Conservation (phyloP, 1,284 basidiomycete genomes). For the Ustilago bromivora region DNA sequence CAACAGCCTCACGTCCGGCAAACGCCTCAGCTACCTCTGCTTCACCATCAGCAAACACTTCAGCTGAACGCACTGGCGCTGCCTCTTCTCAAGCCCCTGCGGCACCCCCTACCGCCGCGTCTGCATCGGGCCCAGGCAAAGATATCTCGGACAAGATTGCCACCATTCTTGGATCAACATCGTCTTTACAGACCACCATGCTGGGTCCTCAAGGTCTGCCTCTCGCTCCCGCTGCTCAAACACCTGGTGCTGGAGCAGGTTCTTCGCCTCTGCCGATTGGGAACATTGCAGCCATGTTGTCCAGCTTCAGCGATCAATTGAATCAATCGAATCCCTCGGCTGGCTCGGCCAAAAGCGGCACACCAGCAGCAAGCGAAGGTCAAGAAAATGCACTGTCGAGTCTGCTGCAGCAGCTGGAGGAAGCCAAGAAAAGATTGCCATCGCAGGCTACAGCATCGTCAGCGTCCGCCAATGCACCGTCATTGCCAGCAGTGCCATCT, state of each 20-base stretch:
- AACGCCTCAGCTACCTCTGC: slow-evolving; percentile 9
- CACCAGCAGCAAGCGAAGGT: slow-evolving; percentile 12
- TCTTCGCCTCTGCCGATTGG: slow-evolving; percentile 26
- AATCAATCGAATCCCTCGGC: neutral
- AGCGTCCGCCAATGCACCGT: slow-evolving; percentile 1
- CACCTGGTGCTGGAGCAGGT: slow-evolving; percentile 3
- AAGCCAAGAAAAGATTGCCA: slow-evolving; percentile 35
- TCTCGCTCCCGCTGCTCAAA: slow-evolving; percentile 35
- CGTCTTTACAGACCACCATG: slow-evolving; percentile 42
- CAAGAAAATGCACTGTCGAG: slow-evolving; percentile 28
- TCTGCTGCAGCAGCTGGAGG: slow-evolving; percentile 44
- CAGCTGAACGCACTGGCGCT: neutral
- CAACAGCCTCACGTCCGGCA: slow-evolving; percentile 13
- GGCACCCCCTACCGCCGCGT: slow-evolving; percentile 5
- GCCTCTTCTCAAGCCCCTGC: neutral
- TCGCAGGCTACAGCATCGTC: slow-evolving; percentile 14
- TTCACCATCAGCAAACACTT: slow-evolving; percentile 1
- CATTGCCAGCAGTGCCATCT: slow-evolving; percentile 4
- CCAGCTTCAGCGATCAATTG: slow-evolving; percentile 22
- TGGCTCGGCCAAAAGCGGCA: slow-evolving; percentile 7
- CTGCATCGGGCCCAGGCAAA: slow-evolving; percentile 19
- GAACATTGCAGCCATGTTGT: slow-evolving; percentile 48
- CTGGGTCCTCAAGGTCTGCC: slow-evolving; percentile 47
- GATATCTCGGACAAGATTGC: slow-evolving; percentile 51
- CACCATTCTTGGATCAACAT: slow-evolving; percentile 41